Evolutionary conservation across 2,329 filamentous ascomycete species (phyloP).

Genomic region (Alternaria viburni): DNA sequence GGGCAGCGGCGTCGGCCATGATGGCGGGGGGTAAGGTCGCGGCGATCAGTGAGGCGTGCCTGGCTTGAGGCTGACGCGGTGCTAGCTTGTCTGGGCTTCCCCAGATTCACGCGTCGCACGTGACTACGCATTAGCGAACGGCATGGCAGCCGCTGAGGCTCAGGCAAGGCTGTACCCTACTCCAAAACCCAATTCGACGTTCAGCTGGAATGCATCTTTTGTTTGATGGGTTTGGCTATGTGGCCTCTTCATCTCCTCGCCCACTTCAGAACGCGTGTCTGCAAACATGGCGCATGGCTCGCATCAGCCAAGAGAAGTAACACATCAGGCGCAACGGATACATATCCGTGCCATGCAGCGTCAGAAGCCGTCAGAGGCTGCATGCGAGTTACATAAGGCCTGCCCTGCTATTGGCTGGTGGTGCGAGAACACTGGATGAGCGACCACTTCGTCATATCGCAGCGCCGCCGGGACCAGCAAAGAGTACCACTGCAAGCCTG

Average conservation of each 20-base stretch:
- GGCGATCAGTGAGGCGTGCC: background rate
- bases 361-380: slow-evolving; percentile 6
- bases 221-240: background rate
- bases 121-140: slow-evolving; percentile 13
- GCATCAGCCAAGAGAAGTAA: slow-evolving; percentile 7
- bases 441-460: background rate
- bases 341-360: slow-evolving; percentile 14
- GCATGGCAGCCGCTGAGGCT: background rate
- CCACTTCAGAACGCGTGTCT: background rate
- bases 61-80: slow-evolving; percentile 4
- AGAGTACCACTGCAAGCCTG: background rate
- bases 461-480: background rate
- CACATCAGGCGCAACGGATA: slow-evolving; percentile 18
- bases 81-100: slow-evolving; percentile 20
- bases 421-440: background rate
- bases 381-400: slow-evolving; percentile 15
- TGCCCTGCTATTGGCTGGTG: slow-evolving; percentile 19
- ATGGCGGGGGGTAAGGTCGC: slow-evolving; percentile 17
- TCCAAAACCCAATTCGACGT: background rate
- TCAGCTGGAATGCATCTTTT: background rate
- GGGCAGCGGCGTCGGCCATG: slow-evolving; percentile 48
- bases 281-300: background rate
- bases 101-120: slow-evolving; percentile 19
- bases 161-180: background rate
- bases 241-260: background rate